Evolutionary conservation across 306 rosid genomes (phyloP), one percentile per base, ranked within the genome.

Genomic region (Rosa chinensis): DNA sequence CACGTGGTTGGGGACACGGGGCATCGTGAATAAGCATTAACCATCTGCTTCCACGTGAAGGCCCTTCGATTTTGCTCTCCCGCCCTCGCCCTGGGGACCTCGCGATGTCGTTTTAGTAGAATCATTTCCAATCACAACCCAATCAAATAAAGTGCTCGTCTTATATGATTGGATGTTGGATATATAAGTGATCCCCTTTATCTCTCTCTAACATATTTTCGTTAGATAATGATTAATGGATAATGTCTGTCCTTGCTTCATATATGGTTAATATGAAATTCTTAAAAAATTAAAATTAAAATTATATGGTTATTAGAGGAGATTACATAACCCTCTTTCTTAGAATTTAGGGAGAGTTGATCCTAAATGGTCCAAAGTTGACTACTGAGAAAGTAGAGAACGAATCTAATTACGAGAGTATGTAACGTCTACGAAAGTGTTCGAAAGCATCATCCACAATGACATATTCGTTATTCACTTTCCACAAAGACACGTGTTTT

Each of bases 1-100:
- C 55, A 56, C 42, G 42, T 56, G 69, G 66, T 17, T 20, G 0
- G 5, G 11, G 35, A 63, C 68, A n/a, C 14, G 35, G 13, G 59
- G 73, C n/a, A 9, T 5, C 8, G 45, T 18, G 10, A 52, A 48
- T n/a, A 55, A 16, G 61, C 67, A 35, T 73, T 72, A 44, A 39
- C 76, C 17, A 45, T 88, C 77, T 35, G 52, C 74, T 77, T 74
- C 86, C 87, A 86, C 87, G 86, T 84, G 87, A 77, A 75, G 13
- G 35, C 62, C 73, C 76, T 32, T 66, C 23, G 39, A 13, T 23
- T 62, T 28, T 28, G 59, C 47, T 70, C 72, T 71, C 35, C 48
- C 37, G 48, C 39, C 11, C 6, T 61, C 43, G 6, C 13, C n/a
- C 42, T n/a, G 74, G 83, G 78, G 87, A 80, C 87, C 85, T 81